phyloP scores from a whole-genome alignment of 2,329 filamentous ascomycete genomes.

The Cladosporium phlei region DNA sequence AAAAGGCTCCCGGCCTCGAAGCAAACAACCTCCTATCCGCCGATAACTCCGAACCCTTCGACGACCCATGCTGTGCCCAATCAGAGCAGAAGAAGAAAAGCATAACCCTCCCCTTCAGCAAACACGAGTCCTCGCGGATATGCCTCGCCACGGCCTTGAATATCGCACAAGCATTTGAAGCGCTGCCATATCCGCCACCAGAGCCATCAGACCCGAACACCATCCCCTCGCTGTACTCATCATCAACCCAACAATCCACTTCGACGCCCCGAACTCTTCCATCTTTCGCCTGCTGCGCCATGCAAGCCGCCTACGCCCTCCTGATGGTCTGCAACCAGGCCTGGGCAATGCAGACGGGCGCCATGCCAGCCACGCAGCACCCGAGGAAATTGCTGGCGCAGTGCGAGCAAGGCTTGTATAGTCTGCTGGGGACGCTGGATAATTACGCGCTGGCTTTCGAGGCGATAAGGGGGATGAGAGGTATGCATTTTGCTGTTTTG shows the following conservation, averaged over 20 bases:
- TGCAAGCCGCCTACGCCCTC: conserved; percentile 45
- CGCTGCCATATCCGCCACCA: conserved; percentile 45
- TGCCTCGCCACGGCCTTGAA: conserved; percentile 47
- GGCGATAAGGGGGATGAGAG: conserved; percentile 20
- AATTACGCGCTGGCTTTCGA: conserved; percentile 19
- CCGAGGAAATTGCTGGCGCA: conserved; percentile 1
- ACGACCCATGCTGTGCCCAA: not conserved
- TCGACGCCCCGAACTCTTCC: conserved; percentile 40
- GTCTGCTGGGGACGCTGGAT: conserved; percentile 14
- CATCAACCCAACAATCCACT: no score
- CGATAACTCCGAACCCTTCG: no score
- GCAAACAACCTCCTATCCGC: not conserved
- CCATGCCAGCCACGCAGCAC: conserved; percentile 4
- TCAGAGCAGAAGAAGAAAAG: not conserved
- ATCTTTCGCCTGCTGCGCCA: conserved; percentile 43
- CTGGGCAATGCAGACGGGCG: conserved; percentile 6
- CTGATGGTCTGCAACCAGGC: conserved; percentile 37
- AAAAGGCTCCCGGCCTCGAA: no score
- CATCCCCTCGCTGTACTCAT: no score
- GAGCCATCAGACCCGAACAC: not conserved
- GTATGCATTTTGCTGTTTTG: not conserved
- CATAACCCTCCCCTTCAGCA: conserved; percentile 39
- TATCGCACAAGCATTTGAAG: conserved; percentile 45
- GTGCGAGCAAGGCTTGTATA: conserved; percentile 15
- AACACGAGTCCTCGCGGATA: conserved; percentile 46